phyloP scores from a whole-genome alignment of 139 green algal species.

The Raphidocelis subcapitata region DNA sequence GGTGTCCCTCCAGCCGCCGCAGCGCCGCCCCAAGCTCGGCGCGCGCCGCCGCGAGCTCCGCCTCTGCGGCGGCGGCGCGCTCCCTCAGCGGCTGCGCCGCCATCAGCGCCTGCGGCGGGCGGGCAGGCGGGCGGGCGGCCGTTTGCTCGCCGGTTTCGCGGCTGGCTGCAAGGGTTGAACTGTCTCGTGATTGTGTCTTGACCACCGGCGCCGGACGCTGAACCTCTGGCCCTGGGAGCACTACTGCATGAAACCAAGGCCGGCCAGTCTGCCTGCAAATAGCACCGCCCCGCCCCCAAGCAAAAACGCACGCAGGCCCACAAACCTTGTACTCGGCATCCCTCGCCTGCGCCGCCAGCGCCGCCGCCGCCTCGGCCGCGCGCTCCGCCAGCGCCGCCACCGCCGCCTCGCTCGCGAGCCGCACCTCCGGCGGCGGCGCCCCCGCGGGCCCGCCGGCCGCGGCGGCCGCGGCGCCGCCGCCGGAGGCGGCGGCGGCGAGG shows the following conservation, averaged over 20 bases:
- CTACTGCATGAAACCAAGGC: too few species aligned
- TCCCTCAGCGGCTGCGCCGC: slow-evolving; percentile 21
- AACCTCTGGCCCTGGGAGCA: too few species aligned
- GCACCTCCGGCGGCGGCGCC: not conserved
- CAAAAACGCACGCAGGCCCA: too few species aligned
- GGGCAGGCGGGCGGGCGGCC: too few species aligned
- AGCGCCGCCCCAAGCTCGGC: not conserved
- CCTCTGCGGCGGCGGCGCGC: not conserved
- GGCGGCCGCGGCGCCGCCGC: not conserved
- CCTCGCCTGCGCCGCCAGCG: not conserved
- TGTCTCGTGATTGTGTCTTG: too few species aligned
- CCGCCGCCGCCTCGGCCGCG: not conserved
- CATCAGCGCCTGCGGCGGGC: slow-evolving; percentile 7
- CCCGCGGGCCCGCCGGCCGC: not conserved
- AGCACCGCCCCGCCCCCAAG: too few species aligned
- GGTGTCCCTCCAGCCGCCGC: not conserved
- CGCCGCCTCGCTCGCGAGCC: slow-evolving; percentile 4
- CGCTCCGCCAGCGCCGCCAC: slow-evolving; percentile 1
- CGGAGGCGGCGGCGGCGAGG: not conserved
- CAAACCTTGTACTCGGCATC: slow-evolving; percentile 24
- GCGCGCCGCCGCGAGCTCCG: not conserved
- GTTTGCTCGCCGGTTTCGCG: too few species aligned
- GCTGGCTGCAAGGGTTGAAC: too few species aligned
- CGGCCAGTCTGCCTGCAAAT: too few species aligned
- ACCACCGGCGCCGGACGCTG: too few species aligned